These are phyloP conservation scores for Plasmodium vinckei DNA, from an alignment of 169 alveolate species.

Conservation along the genomic window DNA sequence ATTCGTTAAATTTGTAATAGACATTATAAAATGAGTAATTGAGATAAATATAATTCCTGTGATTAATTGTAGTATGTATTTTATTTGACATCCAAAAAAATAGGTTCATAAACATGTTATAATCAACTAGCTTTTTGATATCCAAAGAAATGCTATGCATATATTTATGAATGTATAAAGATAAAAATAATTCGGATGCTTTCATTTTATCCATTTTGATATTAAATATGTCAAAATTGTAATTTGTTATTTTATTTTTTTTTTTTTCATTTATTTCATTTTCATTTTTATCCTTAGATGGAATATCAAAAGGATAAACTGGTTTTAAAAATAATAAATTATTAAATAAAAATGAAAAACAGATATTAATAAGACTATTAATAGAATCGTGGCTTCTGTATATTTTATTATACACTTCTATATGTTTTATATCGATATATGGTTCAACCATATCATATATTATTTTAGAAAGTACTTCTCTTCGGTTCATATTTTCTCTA, in stretches of 20 bases:
- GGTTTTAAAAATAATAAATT: constrained; percentile 51
- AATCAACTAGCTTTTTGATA: constrained; percentile 59
- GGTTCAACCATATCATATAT: constrained; percentile 55
- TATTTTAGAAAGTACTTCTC: constrained; percentile 12
- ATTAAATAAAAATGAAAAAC: constrained; percentile 62
- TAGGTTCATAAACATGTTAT: constrained; percentile 49
- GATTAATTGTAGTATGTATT: constrained; percentile 3
- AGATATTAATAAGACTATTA: constrained; percentile 66
- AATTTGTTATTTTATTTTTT: constrained; percentile 26
- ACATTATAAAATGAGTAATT: constrained; percentile 33
- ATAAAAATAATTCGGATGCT: constrained; percentile 55
- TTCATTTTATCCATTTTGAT: constrained; percentile 49
- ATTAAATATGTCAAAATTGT: constrained; percentile 52
- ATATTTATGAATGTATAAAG: constrained; percentile 61
- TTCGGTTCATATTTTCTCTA: neutral
- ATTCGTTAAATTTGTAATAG: constrained; percentile 62
- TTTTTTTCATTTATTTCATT: constrained; percentile 16
- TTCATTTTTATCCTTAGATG: constrained; percentile 43
- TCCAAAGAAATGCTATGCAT: constrained; percentile 65
- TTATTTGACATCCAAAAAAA: constrained; percentile 44
- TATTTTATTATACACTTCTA: constrained; percentile 36
- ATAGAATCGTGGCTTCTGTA: constrained; percentile 27
- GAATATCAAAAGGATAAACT: constrained; percentile 69
- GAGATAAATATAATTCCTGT: constrained; percentile 31
- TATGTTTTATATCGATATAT: constrained; percentile 41